Conservation (phyloP, 75 land plant species). For the Chamaecyparis obtusa region DNA sequence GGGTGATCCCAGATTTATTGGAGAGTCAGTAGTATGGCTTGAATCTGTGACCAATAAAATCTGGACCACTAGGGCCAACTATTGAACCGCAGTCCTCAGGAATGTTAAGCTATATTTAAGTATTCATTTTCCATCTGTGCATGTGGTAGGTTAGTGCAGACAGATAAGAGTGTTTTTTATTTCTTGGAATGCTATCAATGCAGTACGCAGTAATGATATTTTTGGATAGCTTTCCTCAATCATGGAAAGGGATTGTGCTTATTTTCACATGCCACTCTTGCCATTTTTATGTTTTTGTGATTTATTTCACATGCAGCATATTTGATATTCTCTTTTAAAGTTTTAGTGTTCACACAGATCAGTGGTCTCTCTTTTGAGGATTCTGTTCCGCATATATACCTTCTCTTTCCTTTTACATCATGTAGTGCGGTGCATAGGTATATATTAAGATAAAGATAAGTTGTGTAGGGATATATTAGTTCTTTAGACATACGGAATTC, state of each 20-base stretch:
- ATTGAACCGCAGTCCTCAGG: too few species aligned
- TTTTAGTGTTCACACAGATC: background rate
- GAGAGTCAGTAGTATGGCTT: too few species aligned
- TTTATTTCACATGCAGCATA: background rate
- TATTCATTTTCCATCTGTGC: slow-evolving; percentile 1
- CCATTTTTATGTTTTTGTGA: background rate
- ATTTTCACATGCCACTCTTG: background rate
- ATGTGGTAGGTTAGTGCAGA: background rate
- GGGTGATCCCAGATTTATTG: too few species aligned
- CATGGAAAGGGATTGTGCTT: background rate
- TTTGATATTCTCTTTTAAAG: background rate
- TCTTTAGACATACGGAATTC: background rate
- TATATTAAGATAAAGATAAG: background rate
- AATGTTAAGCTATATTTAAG: background rate
- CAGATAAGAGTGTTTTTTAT: background rate
- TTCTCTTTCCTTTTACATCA: background rate
- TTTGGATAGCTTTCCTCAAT: background rate
- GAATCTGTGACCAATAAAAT: too few species aligned
- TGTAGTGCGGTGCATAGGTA: background rate
- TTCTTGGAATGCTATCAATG: background rate
- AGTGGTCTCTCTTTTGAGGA: background rate
- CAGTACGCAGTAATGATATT: background rate
- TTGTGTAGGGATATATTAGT: background rate
- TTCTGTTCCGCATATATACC: background rate
- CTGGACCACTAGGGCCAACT: too few species aligned